These are phyloP conservation scores for Arthrobotrys pseudoclavata DNA, from an alignment of 2,329 filamentous ascomycete genomes.

Conservation along the genomic window DNA sequence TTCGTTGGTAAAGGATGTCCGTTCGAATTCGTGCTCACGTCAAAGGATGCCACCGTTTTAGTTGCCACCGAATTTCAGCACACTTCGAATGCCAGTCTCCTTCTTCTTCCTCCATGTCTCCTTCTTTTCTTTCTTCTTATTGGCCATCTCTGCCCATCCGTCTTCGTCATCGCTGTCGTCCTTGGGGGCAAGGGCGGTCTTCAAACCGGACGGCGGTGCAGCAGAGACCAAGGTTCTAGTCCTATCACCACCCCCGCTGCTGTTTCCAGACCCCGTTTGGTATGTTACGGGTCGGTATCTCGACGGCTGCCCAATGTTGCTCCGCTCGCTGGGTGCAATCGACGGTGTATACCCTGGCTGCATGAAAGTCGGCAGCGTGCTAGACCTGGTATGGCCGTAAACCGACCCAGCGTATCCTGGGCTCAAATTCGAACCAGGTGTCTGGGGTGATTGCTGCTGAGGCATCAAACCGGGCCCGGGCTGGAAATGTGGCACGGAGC, in stretches of 20 bases:
- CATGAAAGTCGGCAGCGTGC: slow-evolving; percentile 58
- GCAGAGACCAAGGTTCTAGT: slow-evolving; percentile 68
- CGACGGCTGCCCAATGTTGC: slow-evolving; percentile 89
- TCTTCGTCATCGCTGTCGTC: slow-evolving; percentile 75
- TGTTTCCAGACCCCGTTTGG: slow-evolving; percentile 48
- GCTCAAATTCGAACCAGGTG: slow-evolving; percentile 56
- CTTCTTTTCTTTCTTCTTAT: slow-evolving; percentile 77
- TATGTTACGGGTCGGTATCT: slow-evolving; percentile 91
- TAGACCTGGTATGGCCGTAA: slow-evolving; percentile 62
- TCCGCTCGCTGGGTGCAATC: slow-evolving; percentile 94
- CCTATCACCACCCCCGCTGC: slow-evolving; percentile 67
- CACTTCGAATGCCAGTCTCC: slow-evolving; percentile 62
- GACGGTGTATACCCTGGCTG: slow-evolving; percentile 80
- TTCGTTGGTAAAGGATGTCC: slow-evolving; percentile 48
- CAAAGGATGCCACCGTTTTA: slow-evolving; percentile 20
- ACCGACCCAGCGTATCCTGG: slow-evolving; percentile 71
- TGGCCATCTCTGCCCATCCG: slow-evolving; percentile 79
- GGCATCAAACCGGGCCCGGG: slow-evolving; percentile 63
- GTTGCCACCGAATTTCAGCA: slow-evolving; percentile 55
- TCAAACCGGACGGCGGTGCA: slow-evolving; percentile 62
- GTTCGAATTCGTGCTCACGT: slow-evolving; percentile 37
- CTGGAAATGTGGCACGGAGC: slow-evolving; percentile 70
- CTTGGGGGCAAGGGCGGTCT: slow-evolving; percentile 65
- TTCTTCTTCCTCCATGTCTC: slow-evolving; percentile 77
- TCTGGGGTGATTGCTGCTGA: slow-evolving; percentile 45